Conservation (phyloP, 1,284 basidiomycete species). For the Cutaneotrichosporon cyanovorans region DNA sequence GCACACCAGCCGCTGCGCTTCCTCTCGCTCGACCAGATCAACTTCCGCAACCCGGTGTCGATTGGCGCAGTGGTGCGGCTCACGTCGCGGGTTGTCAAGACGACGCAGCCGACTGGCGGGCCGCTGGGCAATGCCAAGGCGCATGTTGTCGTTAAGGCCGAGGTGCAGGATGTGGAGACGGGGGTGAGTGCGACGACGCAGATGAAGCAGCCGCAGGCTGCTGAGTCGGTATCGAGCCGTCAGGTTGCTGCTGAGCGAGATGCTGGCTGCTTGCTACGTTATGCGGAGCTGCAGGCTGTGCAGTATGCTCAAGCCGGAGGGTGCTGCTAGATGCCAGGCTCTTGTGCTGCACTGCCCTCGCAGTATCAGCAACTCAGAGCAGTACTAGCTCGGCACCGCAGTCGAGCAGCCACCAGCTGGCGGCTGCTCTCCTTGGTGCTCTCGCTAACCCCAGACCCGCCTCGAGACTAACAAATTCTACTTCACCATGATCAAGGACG, state of each 20-base stretch:
- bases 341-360: too few species aligned
- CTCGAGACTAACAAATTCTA: constrained; percentile 49
- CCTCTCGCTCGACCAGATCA: constrained; percentile 68
- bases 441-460: constrained; percentile 21
- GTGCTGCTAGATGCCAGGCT: too few species aligned
- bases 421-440: neutral
- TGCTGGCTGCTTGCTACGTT: too few species aligned
- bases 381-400: too few species aligned
- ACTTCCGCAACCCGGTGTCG: constrained; percentile 69
- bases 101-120: constrained; percentile 27
- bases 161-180: constrained; percentile 65
- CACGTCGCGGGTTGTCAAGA: constrained; percentile 55
- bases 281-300: too few species aligned
- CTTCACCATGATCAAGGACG: constrained; percentile 43
- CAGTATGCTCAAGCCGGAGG: too few species aligned
- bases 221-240: neutral
- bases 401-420: too few species aligned
- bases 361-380: too few species aligned
- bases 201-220: too few species aligned
- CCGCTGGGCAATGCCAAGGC: constrained; percentile 40
- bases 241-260: neutral
- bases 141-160: constrained; percentile 66
- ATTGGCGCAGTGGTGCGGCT: constrained; percentile 71
- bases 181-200: constrained; percentile 55
- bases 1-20: constrained; percentile 62